Conservation (phyloP, 2,329 filamentous ascomycete species). For the Fonsecaea multimorphosa region DNA sequence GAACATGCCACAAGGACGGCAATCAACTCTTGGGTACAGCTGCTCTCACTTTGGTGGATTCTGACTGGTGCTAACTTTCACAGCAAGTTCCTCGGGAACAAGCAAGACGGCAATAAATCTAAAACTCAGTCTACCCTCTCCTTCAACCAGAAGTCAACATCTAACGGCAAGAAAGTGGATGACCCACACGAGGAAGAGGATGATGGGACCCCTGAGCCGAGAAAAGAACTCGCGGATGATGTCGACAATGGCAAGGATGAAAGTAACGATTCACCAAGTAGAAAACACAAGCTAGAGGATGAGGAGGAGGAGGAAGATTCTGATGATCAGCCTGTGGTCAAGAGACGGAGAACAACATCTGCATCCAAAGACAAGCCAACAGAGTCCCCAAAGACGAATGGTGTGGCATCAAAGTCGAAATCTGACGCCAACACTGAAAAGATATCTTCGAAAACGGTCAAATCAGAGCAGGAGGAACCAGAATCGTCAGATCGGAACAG, state of each 20-base stretch:
- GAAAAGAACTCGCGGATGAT: slow-evolving; percentile 40
- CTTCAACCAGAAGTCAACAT: slow-evolving; percentile 41
- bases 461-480: slow-evolving; percentile 41
- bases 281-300: slow-evolving; percentile 48
- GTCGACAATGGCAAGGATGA: slow-evolving; percentile 31
- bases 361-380: slow-evolving; percentile 43
- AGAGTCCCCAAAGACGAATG: slow-evolving; percentile 38
- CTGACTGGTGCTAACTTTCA: slow-evolving; percentile 17
- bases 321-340: slow-evolving; percentile 66
- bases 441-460: slow-evolving; percentile 42
- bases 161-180: slow-evolving; percentile 41
- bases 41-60: slow-evolving; percentile 55
- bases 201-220: slow-evolving; percentile 38
- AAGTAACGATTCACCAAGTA: slow-evolving; percentile 37
- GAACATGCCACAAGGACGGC: slow-evolving; percentile 58
- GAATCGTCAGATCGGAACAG: slow-evolving; percentile 56
- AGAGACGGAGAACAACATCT: slow-evolving; percentile 53
- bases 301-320: slow-evolving; percentile 57
- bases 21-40: slow-evolving; percentile 91
- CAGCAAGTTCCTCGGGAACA: slow-evolving; percentile 85
- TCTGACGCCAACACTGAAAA: slow-evolving; percentile 21
- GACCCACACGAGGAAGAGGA: slow-evolving; percentile 22
- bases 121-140: slow-evolving; percentile 44
- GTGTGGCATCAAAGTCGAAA: slow-evolving; percentile 34
- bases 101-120: slow-evolving; percentile 68